phyloP scores from a whole-genome alignment of 306 rosid genomes.

The Bauhinia variegata region DNA sequence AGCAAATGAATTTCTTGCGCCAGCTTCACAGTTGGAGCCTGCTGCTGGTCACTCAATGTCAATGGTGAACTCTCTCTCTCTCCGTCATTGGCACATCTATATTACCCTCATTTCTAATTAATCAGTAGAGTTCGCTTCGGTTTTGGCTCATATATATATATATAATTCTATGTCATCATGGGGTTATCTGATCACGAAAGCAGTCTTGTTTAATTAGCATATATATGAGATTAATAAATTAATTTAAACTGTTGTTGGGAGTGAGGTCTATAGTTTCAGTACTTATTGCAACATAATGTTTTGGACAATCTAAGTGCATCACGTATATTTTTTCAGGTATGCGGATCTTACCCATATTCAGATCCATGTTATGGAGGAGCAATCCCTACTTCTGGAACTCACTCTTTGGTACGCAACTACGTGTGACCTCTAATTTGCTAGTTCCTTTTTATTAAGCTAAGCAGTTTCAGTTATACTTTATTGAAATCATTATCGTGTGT shows the following conservation, averaged over 20 bases:
- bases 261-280: background rate
- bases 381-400: conserved; percentile 35
- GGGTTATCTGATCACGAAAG: no score
- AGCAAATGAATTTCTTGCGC: conserved; percentile 27
- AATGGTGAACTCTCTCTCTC: conserved; percentile 24
- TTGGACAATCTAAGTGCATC: background rate
- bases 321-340: conserved; percentile 27
- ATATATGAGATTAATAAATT: no score
- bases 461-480: no score
- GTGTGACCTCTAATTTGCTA: background rate
- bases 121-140: background rate
- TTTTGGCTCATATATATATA: background rate
- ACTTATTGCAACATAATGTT: background rate
- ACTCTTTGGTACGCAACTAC: conserved; percentile 40
- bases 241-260: no score
- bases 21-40: conserved; percentile 35
- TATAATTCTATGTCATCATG: no score
- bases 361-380: conserved; percentile 39
- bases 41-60: conserved; percentile 35
- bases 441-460: background rate
- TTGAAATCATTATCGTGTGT: background rate
- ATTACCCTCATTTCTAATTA: background rate
- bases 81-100: background rate
- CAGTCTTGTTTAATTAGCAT: no score
- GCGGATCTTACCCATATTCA: conserved; percentile 30